Percentiles rank a stretch among this genome's conserved stretches.
Conservation (phyloP, 2,329 filamentous ascomycete genomes). For the Nemania sp. region DNA sequence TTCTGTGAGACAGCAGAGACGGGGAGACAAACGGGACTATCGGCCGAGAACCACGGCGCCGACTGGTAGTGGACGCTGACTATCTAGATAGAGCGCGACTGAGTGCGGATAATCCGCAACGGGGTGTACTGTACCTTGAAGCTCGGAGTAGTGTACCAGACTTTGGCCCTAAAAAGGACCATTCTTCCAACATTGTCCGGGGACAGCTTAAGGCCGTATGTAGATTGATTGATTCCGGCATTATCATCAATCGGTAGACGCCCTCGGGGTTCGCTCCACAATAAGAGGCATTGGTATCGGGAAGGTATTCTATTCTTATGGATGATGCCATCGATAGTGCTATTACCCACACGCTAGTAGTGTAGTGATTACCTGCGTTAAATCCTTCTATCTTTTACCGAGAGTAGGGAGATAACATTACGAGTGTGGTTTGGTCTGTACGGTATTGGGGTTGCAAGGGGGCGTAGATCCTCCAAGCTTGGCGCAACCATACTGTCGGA, state of each 20-base stretch:
- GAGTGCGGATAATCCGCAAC: slow-evolving; percentile 3
- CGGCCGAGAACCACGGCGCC: slow-evolving; percentile 13
- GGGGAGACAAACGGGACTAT: neutral
- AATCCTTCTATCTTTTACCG: slow-evolving; percentile 9
- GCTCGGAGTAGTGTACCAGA: slow-evolving; percentile 18
- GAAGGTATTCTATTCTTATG: slow-evolving; percentile 10
- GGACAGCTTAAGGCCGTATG: slow-evolving; percentile 12
- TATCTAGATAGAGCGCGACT: slow-evolving; percentile 12
- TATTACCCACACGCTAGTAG: slow-evolving; percentile 21
- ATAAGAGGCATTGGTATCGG: slow-evolving; percentile 1
- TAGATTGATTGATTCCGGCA: slow-evolving; percentile 18
- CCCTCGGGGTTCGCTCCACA: slow-evolving; percentile 20
- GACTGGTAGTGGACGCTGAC: neutral
- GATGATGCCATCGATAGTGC: slow-evolving; percentile 30
- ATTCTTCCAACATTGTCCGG: slow-evolving; percentile 17
- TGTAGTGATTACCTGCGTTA: slow-evolving; percentile 17
- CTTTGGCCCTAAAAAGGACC: slow-evolving; percentile 19
- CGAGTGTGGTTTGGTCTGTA: slow-evolving; percentile 6
- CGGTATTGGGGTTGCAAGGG: slow-evolving; percentile 28
- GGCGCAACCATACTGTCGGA: slow-evolving; percentile 40
- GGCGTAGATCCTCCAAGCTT: slow-evolving; percentile 35
- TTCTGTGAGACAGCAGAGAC: neutral
- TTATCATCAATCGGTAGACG: slow-evolving; percentile 26
- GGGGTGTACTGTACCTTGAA: slow-evolving; percentile 12
- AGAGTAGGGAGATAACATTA: slow-evolving; percentile 15